Evolutionary conservation across 192 early-diverging fungal genomes (phyloP).

Genomic region (Chytriomyces confervae): DNA sequence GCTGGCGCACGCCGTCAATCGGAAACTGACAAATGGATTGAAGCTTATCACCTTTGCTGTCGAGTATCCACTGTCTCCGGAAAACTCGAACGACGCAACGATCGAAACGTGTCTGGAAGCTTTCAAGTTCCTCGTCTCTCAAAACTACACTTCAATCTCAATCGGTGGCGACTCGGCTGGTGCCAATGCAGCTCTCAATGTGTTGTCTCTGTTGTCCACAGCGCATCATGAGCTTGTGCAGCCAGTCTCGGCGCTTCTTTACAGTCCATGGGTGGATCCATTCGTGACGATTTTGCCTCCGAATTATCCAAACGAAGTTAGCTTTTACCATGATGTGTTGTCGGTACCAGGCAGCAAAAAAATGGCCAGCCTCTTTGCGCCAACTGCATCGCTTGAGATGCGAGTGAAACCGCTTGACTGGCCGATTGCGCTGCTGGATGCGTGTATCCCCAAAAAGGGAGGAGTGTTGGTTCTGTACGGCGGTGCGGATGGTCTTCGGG

Average conservation of each 20-base stretch:
- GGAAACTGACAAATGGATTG: neutral
- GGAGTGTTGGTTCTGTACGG: slow-evolving; percentile 25
- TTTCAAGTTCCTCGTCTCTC: neutral
- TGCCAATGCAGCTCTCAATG: slow-evolving; percentile 19
- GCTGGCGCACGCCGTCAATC: neutral
- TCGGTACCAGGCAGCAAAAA: neutral
- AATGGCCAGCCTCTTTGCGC: slow-evolving; percentile 5
- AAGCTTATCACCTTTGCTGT: neutral
- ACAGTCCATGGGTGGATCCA: slow-evolving; percentile 24
- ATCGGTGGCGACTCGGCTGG: slow-evolving; percentile 26
- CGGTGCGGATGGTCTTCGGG: slow-evolving; percentile 25
- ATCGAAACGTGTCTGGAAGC: slow-evolving; percentile 1
- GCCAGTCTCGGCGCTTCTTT: slow-evolving; percentile 18
- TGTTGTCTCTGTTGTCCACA: neutral
- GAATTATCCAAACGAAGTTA: slow-evolving; percentile 12
- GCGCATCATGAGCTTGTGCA: slow-evolving; percentile 15
- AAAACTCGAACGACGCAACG: slow-evolving; percentile 3
- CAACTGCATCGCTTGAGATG: neutral
- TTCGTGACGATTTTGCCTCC: slow-evolving; percentile 5
- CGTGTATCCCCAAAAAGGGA: slow-evolving; percentile 1
- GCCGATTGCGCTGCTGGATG: neutral
- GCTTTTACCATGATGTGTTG: slow-evolving; percentile 9
- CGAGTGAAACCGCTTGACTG: neutral
- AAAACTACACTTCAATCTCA: slow-evolving; percentile 7
- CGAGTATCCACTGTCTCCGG: slow-evolving; percentile 22